Conservation (phyloP, 169 alveolate species). For the Cyclospora cayetanensis region DNA sequence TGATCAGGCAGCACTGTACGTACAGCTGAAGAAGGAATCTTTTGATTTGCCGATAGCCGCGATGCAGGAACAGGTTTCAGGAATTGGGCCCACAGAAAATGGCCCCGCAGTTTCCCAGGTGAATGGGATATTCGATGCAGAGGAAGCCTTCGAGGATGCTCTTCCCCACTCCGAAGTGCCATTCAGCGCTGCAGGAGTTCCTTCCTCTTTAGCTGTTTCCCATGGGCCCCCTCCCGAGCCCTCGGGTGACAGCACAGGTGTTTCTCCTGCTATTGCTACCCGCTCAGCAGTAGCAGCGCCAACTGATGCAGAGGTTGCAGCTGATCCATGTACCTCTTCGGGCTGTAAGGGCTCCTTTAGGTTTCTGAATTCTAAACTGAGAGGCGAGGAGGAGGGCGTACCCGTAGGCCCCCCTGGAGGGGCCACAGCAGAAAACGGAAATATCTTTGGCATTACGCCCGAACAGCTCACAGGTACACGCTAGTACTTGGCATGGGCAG, state of each 20-base stretch:
- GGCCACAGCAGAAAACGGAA: not conserved
- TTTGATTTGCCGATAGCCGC: too few relatives aligned
- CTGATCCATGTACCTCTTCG: not conserved
- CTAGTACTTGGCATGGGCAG: too few relatives aligned
- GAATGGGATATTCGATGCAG: too few relatives aligned
- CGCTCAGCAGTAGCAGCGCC: not conserved
- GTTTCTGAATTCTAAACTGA: not conserved
- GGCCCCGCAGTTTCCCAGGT: too few relatives aligned
- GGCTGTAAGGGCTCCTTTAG: not conserved
- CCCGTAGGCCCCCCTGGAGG: not conserved
- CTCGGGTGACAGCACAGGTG: slow-evolving; percentile 13
- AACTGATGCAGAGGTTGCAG: not conserved
- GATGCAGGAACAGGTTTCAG: not conserved
- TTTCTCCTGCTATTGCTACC: slow-evolving; percentile 9
- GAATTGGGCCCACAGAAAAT: too few relatives aligned
- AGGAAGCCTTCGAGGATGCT: too few relatives aligned
- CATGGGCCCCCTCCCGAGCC: too few relatives aligned
- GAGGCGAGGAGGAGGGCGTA: not conserved
- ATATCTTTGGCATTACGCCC: not conserved
- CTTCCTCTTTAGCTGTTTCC: too few relatives aligned
- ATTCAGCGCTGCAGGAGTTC: too few relatives aligned
- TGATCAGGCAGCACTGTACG: too few relatives aligned
- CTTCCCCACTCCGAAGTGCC: too few relatives aligned
- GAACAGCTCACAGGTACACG: slow-evolving; percentile 12
- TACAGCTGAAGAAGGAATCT: too few relatives aligned